Evolutionary conservation across 1,284 basidiomycete genomes (phyloP).

Genomic region (Phlebopus sp.): DNA sequence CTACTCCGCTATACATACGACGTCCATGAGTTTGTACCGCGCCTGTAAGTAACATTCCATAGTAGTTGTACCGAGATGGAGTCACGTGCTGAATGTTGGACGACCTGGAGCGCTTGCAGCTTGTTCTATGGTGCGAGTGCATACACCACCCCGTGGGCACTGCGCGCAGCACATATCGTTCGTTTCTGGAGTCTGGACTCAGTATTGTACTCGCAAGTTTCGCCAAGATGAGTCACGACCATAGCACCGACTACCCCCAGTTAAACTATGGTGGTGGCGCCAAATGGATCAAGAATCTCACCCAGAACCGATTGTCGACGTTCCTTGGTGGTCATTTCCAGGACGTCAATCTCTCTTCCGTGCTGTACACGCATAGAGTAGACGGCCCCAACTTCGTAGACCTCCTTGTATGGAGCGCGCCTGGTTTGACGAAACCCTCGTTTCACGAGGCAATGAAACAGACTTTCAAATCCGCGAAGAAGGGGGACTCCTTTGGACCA

Average conservation of each 20-base stretch:
- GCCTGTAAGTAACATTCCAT: no score
- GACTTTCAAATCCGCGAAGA: constrained; percentile 75
- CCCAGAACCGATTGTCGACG: constrained; percentile 62
- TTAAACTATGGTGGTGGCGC: constrained; percentile 63
- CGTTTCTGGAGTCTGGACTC: no score
- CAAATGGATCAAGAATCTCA: constrained; percentile 82
- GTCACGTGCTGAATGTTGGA: no score
- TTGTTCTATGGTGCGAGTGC: no score
- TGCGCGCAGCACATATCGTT: no score
- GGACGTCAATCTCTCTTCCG: constrained; percentile 75
- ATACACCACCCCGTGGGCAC: no score
- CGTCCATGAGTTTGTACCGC: no score
- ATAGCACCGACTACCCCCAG: constrained; percentile 48
- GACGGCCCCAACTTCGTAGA: constrained; percentile 69
- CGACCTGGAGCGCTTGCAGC: no score
- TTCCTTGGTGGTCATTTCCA: constrained; percentile 81
- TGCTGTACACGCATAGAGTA: constrained; percentile 69
- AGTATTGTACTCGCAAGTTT: no score
- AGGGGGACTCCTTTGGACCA: constrained; percentile 85
- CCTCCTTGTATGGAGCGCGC: constrained; percentile 86
- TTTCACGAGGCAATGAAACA: constrained; percentile 85
- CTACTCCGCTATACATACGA: no score
- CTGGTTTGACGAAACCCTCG: constrained; percentile 74
- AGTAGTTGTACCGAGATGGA: neutral
- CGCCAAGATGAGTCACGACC: constrained; percentile 19